These are phyloP conservation scores for Spergularia bocconei DNA, from an alignment of 148 eudicot genomes.

Conservation along the genomic window DNA sequence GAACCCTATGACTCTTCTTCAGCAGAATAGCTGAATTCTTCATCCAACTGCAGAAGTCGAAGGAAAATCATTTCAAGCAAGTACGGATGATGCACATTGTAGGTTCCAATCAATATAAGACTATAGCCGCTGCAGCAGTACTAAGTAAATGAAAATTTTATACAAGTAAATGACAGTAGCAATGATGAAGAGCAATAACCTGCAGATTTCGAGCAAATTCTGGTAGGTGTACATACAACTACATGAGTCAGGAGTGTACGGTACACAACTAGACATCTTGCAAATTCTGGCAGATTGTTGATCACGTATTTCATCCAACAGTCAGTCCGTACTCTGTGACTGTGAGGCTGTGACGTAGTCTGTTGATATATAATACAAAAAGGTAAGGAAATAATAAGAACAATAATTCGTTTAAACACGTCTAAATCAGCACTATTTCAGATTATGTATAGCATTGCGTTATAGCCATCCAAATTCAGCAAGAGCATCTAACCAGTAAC, in stretches of 20 bases:
- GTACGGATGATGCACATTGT: background rate
- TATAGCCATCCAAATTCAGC: background rate
- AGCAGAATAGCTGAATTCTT: background rate
- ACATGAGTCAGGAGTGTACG: too few relatives aligned
- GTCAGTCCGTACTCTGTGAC: too few relatives aligned
- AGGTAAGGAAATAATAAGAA: too few relatives aligned
- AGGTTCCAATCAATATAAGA: background rate
- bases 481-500: constrained; percentile 15
- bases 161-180: background rate
- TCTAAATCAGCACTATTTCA: background rate
- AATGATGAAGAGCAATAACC: background rate
- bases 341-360: background rate
- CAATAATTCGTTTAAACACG: too few relatives aligned
- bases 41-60: background rate
- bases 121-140: background rate
- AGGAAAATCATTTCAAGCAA: background rate
- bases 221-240: too few relatives aligned
- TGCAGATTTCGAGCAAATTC: background rate
- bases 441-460: background rate
- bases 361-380: background rate
- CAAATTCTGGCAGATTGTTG: background rate
- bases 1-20: too few relatives aligned
- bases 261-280: background rate
- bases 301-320: background rate
- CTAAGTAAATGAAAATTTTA: too few relatives aligned